phyloP scores from a whole-genome alignment of 1,139 yeast species.

The Geotrichum phurueaensis region DNA sequence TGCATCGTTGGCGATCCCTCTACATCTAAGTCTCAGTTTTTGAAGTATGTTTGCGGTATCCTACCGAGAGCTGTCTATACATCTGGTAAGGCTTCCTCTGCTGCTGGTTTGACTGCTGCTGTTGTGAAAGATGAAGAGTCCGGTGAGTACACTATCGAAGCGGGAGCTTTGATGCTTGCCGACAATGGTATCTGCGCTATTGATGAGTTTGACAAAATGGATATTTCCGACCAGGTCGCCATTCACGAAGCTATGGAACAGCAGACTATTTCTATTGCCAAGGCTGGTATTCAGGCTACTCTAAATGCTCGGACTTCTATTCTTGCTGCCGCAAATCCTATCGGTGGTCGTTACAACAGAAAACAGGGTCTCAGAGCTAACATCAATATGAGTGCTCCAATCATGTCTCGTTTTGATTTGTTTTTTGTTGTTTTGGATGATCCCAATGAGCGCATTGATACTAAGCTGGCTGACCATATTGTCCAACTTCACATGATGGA shows the following conservation, averaged over 20 bases:
- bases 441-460: conserved; percentile 85
- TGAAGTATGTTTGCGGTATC: conserved; percentile 87
- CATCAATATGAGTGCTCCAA: conserved; percentile 97
- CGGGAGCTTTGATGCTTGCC: conserved; percentile 98
- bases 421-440: conserved; percentile 94
- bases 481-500: conserved; percentile 88
- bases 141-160: conserved; percentile 95
- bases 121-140: conserved; percentile 97
- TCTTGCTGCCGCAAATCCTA: conserved; percentile 95
- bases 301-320: conserved; percentile 93
- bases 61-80: conserved; percentile 95
- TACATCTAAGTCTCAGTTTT: conserved; percentile 91
- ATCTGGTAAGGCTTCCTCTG: conserved; percentile 97
- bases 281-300: conserved; percentile 98
- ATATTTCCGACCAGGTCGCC: conserved; percentile 90
- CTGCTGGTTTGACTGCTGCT: conserved; percentile 98
- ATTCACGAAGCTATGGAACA: conserved; percentile 99
- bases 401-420: conserved; percentile 95
- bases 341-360: conserved; percentile 90
- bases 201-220: conserved; percentile 98
- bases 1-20: conserved; percentile 99
- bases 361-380: conserved; percentile 79
- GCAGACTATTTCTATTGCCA: conserved; percentile 95
- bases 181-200: conserved; percentile 98
- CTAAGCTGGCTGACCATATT: conserved; percentile 85